phyloP scores from a whole-genome alignment of 2,329 filamentous ascomycete species.

The Pseudogymnoascus sp. region DNA sequence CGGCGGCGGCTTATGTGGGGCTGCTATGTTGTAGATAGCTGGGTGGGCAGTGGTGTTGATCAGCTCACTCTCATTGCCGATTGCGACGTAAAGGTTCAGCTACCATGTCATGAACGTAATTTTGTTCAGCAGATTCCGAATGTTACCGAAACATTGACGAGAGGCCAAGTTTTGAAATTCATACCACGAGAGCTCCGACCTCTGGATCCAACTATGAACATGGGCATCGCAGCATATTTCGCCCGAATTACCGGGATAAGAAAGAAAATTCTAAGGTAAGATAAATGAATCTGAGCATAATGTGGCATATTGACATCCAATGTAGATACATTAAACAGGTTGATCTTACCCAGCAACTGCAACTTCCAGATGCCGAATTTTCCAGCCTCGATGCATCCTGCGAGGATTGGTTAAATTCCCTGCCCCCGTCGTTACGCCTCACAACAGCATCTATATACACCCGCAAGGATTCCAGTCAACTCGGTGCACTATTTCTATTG shows the following conservation, averaged over 20 bases:
- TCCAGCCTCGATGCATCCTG: conserved; percentile 35
- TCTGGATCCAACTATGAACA: background rate
- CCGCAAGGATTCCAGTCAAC: conserved; percentile 39
- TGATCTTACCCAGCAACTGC: conserved; percentile 35
- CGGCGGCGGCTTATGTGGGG: conserved; percentile 29
- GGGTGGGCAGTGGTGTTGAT: conserved; percentile 28
- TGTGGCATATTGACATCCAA: background rate
- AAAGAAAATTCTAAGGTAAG: conserved; percentile 9
- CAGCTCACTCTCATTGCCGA: conserved; percentile 28
- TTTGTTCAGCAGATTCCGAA: conserved; percentile 27
- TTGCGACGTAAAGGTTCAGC: conserved; percentile 26
- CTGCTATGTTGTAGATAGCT: conserved; percentile 27
- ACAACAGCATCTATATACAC: conserved; percentile 39
- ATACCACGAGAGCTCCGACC: background rate
- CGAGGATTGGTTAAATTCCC: conserved; percentile 34
- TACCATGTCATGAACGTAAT: conserved; percentile 25
- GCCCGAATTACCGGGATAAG: background rate
- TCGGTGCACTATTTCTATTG: conserved; percentile 38
- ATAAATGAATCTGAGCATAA: background rate
- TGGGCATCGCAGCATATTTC: background rate
- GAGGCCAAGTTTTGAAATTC: conserved; percentile 19
- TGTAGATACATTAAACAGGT: conserved; percentile 36
- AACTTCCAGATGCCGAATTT: conserved; percentile 39
- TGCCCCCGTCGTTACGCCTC: conserved; percentile 39
- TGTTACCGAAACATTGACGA: conserved; percentile 26